Evolutionary conservation across 148 eudicot species (phyloP).

Genomic region (Cornus florida): DNA sequence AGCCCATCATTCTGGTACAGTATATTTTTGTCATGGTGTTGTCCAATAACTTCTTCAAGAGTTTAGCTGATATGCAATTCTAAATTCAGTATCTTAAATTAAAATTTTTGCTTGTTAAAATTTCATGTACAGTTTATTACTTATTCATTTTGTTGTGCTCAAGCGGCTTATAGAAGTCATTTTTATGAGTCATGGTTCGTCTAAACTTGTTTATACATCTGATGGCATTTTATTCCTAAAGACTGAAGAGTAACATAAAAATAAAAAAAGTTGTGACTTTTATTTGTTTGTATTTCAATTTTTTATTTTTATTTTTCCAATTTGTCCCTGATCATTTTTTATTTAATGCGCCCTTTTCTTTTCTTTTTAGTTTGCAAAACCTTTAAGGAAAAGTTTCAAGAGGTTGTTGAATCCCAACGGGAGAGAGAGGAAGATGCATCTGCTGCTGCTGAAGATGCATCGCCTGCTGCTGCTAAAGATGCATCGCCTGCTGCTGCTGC

Average conservation of each 20-base stretch:
- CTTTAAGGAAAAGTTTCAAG: slow-evolving; percentile 63
- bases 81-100: neutral
- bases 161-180: neutral
- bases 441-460: slow-evolving; percentile 39
- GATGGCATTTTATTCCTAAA: neutral
- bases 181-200: neutral
- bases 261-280: neutral
- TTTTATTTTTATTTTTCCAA: too few relatives aligned
- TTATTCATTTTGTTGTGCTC: neutral
- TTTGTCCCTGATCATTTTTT: neutral
- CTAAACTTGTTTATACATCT: neutral
- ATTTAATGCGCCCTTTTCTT: neutral
- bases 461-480: slow-evolving; percentile 47
- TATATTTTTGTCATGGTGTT: too few relatives aligned
- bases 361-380: slow-evolving; percentile 51
- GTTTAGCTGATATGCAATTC: neutral
- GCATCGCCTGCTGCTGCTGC: slow-evolving; percentile 43
- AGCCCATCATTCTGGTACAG: too few relatives aligned
- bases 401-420: slow-evolving; percentile 61
- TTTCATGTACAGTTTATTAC: too few relatives aligned
- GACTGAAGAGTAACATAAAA: neutral
- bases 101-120: too few relatives aligned
- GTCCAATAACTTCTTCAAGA: too few relatives aligned
- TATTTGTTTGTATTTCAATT: too few relatives aligned
- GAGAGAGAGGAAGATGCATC: slow-evolving; percentile 41